Base-by-base conservation (phyloP, 2,329 filamentous ascomycete genomes). In the Phialophora macrospora region DNA sequence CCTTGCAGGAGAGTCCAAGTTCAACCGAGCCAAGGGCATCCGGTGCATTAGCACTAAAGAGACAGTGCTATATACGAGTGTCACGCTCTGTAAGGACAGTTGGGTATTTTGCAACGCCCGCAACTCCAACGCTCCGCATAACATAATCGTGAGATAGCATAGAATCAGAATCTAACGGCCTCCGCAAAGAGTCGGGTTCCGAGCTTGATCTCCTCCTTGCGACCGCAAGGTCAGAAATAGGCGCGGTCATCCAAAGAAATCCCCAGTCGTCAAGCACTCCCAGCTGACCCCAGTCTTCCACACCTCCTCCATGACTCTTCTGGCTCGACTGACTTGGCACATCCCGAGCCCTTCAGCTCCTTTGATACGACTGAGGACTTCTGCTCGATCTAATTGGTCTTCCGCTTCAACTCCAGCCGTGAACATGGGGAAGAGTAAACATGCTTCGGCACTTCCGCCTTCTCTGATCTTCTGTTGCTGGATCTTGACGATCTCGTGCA, bases 351-450 rank as follows among this genome's bases (percentile, higher is more conserved):
- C 86, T 77, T 94, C 90, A 1, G 92, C 85, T 20, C 83, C 83
- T 74, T 82, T 81, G 73, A 95, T 82, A 55, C 91, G 82, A 70
- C 87, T 84, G 72, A 91, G 79, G 44, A 94, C 86, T 72, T 86
- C 82, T 26, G 79, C 78, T 57, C 87, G 81, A 71, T 89, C 85
- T 2, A 77, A 77, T 38, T 80, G 73, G 56, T 87, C 84, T 62
- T 79, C 79, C 0, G 88, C 87, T 75, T 95, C 90, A 70, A 90
- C 93, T 0, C 91, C 92, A 0, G 91, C 91, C 0, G 90, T 91
- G 76, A 95, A 95, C 78, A 95, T 87, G 0, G 92, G 91, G 70
- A 95, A 93, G 46, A 95, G 76, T 20, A 91, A 79, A 72, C 90
- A 92, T 8, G 87, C 88, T 76, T 94, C 91, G 0, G 90, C 90